Evolutionary conservation across 176 grass and related monocot genomes (phyloP).

Genomic region (Saccharum spontaneum): DNA sequence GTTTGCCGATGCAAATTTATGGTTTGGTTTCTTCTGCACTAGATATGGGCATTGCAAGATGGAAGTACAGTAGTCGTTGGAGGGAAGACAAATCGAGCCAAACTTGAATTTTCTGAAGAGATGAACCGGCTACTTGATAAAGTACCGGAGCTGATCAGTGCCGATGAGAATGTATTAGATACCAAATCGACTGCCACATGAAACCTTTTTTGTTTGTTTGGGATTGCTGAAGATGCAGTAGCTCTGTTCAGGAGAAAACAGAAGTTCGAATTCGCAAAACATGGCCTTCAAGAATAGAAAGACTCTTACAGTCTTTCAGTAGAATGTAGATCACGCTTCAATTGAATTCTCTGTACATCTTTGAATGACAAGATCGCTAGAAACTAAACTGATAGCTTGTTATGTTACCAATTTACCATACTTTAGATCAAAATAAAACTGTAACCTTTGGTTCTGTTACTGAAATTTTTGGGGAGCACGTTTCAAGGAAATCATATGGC

Average conservation of each 20-base stretch:
- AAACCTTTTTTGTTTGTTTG: background rate
- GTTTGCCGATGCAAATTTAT: background rate
- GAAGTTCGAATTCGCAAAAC: constrained; percentile 14
- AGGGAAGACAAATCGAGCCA: constrained; percentile 87
- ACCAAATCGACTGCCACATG: constrained; percentile 29
- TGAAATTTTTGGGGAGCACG: background rate
- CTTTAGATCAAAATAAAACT: background rate
- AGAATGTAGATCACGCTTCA: background rate
- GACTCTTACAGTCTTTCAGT: background rate
- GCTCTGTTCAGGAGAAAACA: background rate
- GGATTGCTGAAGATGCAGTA: background rate
- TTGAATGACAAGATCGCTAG: background rate
- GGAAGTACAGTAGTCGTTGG: constrained; percentile 74
- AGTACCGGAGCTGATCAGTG: constrained; percentile 69
- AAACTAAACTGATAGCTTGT: background rate
- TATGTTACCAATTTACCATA: constrained; percentile 16
- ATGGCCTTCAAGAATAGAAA: background rate
- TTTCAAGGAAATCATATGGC: background rate
- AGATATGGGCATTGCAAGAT: constrained; percentile 98
- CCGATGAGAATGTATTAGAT: constrained; percentile 35
- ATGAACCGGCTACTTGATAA: constrained; percentile 78
- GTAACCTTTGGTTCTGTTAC: constrained; percentile 1
- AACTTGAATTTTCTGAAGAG: constrained; percentile 85
- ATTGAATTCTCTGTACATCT: background rate
- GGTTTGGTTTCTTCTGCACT: background rate